Conservation (phyloP, 1,139 yeast genomes). For the Hyphopichia khmerensis region DNA sequence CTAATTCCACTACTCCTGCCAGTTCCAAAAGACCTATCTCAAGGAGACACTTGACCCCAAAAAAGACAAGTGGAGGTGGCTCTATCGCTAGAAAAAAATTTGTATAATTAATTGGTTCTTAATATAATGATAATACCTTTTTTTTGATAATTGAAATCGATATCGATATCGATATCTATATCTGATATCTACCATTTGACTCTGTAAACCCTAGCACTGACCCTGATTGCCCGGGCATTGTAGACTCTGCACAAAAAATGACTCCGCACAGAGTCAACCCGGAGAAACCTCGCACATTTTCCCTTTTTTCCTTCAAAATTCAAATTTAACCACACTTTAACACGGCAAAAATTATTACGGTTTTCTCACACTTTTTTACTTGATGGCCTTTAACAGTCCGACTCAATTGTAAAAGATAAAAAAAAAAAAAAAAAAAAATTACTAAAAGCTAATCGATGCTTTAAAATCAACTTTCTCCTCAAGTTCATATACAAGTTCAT, state of each 20-base stretch:
- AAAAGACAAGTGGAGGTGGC: conserved; percentile 1
- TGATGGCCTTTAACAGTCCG: conserved; percentile 4
- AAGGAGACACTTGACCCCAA: conserved; percentile 1
- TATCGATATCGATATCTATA: no score
- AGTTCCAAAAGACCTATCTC: neutral
- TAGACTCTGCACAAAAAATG: no score
- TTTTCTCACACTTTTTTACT: neutral
- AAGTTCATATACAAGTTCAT: no score
- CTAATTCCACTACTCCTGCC: neutral
- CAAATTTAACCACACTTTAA: neutral
- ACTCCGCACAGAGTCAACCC: no score
- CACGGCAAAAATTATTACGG: neutral
- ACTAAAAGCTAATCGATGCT: neutral
- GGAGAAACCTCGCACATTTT: neutral
- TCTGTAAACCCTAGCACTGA: neutral
- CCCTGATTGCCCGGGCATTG: no score
- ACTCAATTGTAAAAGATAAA: neutral
- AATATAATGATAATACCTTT: no score
- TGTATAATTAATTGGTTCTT: neutral
- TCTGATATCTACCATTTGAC: no score
- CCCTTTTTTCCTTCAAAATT: no score
- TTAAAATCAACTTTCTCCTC: no score
- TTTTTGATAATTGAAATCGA: no score
- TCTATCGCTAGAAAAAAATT: conserved; percentile 11
- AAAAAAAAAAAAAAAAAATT: neutral